These are phyloP conservation scores for Penicillium sp. DNA, from an alignment of 2,329 filamentous ascomycete species.

Conservation along the genomic window DNA sequence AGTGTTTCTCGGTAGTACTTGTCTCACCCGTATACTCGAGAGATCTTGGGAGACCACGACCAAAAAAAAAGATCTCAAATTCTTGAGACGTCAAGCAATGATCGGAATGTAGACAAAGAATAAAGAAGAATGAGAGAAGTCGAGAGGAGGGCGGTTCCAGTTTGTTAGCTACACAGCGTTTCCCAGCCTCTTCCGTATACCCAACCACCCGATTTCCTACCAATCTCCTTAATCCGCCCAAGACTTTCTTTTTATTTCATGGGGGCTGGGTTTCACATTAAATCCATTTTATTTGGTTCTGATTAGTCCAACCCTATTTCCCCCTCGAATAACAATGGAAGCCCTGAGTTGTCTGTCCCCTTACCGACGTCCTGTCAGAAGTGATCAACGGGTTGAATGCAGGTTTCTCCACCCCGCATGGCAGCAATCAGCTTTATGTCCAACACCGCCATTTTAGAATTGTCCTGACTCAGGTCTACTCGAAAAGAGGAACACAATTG, in stretches of 20 bases:
- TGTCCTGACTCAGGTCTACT: neutral
- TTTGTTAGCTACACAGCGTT: conserved; percentile 8
- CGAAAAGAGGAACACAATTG: neutral
- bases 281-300: neutral
- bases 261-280: conserved; percentile 24
- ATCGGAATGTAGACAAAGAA: conserved; percentile 18
- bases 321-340: neutral
- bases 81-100: conserved; percentile 5
- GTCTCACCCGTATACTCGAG: conserved; percentile 12
- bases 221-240: conserved; percentile 10
- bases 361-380: neutral
- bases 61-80: conserved; percentile 3
- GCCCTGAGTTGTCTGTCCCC: neutral
- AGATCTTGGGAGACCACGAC: conserved; percentile 13
- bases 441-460: conserved; percentile 7
- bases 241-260: neutral
- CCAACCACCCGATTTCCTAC: conserved; percentile 38
- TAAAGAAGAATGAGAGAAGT: conserved; percentile 13
- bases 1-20: neutral
- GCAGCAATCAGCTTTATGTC: conserved; percentile 10
- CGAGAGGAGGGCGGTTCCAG: conserved; percentile 14
- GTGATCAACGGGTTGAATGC: conserved; percentile 1
- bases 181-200: conserved; percentile 36
- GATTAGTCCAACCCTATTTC: neutral
- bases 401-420: conserved; percentile 13